Percentiles rank a stretch among this genome's conserved stretches.
Evolutionary conservation across 2,329 filamentous ascomycete genomes (phyloP).

Genomic region (Verticillium albo-atrum): DNA sequence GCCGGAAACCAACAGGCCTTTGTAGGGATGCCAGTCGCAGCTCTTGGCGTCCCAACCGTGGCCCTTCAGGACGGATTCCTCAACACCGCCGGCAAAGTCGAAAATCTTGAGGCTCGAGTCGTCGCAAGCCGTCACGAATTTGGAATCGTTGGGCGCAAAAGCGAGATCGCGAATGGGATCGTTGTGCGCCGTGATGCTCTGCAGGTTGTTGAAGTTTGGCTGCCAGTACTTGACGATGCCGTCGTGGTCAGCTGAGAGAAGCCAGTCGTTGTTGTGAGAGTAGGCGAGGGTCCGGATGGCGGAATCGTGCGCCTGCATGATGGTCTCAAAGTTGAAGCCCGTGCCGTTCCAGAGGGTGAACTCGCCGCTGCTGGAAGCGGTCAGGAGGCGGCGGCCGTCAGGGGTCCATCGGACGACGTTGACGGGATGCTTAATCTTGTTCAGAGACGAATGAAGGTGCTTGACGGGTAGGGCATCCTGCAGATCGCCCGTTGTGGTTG

Average conservation of each 20-base stretch:
- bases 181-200: constrained; percentile 85
- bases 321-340: constrained; percentile 98
- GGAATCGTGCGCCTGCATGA: constrained; percentile 94
- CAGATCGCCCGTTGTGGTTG: constrained; percentile 67
- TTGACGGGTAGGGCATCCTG: constrained; percentile 90
- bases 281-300: constrained; percentile 80
- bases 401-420: constrained; percentile 98
- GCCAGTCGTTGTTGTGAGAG: constrained; percentile 95
- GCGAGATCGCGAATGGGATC: constrained; percentile 88
- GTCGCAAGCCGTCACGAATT: constrained; percentile 94
- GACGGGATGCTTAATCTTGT: constrained; percentile 96
- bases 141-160: constrained; percentile 89
- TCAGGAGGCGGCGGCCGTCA: constrained; percentile 85
- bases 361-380: constrained; percentile 92
- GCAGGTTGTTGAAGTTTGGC: constrained; percentile 98
- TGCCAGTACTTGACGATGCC: constrained; percentile 98
- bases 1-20: constrained; percentile 89
- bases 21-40: constrained; percentile 96
- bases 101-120: constrained; percentile 93
- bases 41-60: constrained; percentile 98
- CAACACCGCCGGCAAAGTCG: constrained; percentile 82
- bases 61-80: constrained; percentile 81
- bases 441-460: constrained; percentile 94
- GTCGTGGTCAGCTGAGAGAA: constrained; percentile 92
- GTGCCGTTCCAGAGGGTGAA: constrained; percentile 99